A percentile compares a stretch with the other conserved stretches of the same genome.
phyloP scores from a whole-genome alignment of 2,329 filamentous ascomycete genomes.

The Graphilbum ipis-grandicollis region DNA sequence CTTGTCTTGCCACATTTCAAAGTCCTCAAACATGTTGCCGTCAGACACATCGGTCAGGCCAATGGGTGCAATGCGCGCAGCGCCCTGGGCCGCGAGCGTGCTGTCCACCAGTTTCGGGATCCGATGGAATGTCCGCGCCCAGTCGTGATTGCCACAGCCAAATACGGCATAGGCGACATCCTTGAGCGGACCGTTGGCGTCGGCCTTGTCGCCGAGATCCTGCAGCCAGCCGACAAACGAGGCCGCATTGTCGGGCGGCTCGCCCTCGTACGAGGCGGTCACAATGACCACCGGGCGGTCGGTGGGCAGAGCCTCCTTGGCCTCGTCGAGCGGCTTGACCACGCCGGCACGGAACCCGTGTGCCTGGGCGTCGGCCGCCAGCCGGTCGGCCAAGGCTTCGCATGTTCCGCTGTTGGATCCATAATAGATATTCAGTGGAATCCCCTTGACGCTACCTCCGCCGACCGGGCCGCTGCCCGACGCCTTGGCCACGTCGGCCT shows the following conservation, averaged over 20 bases:
- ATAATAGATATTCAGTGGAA: constrained; percentile 50
- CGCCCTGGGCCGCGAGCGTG: constrained; percentile 30
- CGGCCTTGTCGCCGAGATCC: constrained; percentile 21
- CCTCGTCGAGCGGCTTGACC: constrained; percentile 50
- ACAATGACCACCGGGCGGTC: constrained; percentile 48
- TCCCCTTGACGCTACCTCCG: constrained; percentile 14
- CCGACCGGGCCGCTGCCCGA: constrained; percentile 20
- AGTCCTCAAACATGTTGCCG: constrained; percentile 48
- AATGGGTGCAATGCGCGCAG: constrained; percentile 25
- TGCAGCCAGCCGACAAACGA: constrained; percentile 53
- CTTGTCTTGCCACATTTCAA: constrained; percentile 51
- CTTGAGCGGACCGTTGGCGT: constrained; percentile 21
- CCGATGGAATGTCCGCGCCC: constrained; percentile 46
- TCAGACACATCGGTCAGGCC: constrained; percentile 42
- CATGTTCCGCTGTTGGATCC: constrained; percentile 45
- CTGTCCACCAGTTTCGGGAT: constrained; percentile 47
- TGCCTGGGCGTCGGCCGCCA: constrained; percentile 26
- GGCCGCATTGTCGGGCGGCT: constrained; percentile 54
- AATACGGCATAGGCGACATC: constrained; percentile 51
- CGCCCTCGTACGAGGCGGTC: constrained; percentile 54
- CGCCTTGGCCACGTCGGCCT: constrained; percentile 16
- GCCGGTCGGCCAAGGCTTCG: constrained; percentile 46
- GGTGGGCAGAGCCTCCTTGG: constrained; percentile 45
- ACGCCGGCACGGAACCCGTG: constrained; percentile 13
- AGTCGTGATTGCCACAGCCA: constrained; percentile 38